Base-by-base conservation (phyloP, 1,284 basidiomycete species). In the Melanopsichium pennsylvanicum region DNA sequence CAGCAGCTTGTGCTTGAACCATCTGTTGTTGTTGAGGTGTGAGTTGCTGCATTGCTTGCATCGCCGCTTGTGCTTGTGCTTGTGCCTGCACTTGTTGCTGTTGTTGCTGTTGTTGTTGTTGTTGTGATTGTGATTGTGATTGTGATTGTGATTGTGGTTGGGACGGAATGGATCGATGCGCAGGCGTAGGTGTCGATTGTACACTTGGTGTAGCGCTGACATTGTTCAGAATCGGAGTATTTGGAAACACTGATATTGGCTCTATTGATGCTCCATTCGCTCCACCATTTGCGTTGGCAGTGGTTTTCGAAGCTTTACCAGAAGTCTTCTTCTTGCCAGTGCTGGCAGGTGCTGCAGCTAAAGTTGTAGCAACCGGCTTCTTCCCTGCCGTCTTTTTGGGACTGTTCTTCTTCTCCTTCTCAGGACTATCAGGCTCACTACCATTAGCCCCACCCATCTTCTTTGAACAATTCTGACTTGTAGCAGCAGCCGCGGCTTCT, bases 341-440 rank as follows among this genome's bases (percentile, higher is more conserved):
- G 16, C 48, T 48, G 2, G 54, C 40, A 7, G 60, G 47, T 6
- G 60, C 42, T 7, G 51, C 32, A 2, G 21, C 33, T 4, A 44
- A n/a, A 9, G 52, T 5, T 22, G 27, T 13, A 29, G 41, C 16
- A 6, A 42, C 64, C 2, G 61, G 67, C 37, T 70, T 70, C 46
- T 70, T 70, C 18, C 38, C 60, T 16, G 60, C 55, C 11, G 60
- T 54, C 60, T 69, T 69, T 38, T 69, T 69, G 8, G 67, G 58
- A 15, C 61, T 50, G 11, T 19, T 25, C 25, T 64, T 70, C 54
- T 64, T 66, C 34, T 60, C 61, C 38, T 70, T 70, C 16, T 64
- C 61, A 4, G 60, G 55, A 41, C 60, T 60, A 37, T 47, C 44
- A 10, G 50, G 48, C 29, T 63, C 59, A 19, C 56, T 31, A 15